Percentiles rank a stretch among this genome's conserved stretches.
These are phyloP conservation scores for Torulaspora microellipsoides DNA, from an alignment of 805 yeast species.

Conservation along the genomic window DNA sequence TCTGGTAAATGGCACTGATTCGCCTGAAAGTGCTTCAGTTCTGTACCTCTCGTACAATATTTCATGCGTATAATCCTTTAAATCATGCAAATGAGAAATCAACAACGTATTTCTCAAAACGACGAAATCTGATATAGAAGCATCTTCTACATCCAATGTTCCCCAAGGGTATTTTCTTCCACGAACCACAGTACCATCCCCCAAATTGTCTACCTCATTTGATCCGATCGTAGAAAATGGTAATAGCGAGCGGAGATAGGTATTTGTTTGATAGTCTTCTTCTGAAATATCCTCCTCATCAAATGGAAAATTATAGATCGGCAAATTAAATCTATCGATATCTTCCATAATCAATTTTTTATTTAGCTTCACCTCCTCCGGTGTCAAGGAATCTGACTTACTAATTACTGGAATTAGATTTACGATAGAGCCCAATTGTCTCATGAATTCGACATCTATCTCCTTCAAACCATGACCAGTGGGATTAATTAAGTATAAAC, in stretches of 20 bases:
- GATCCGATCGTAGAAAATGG: conserved; percentile 73
- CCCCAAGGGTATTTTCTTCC: conserved; percentile 59
- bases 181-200: conserved; percentile 39
- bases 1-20: conserved; percentile 22
- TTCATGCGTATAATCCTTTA: conserved; percentile 86
- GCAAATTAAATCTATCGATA: conserved; percentile 62
- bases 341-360: conserved; percentile 75
- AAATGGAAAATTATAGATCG: conserved; percentile 69
- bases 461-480: conserved; percentile 80
- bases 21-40: conserved; percentile 76
- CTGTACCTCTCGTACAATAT: conserved; percentile 83
- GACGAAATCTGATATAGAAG: conserved; percentile 74
- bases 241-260: conserved; percentile 55
- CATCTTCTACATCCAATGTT: conserved; percentile 59
- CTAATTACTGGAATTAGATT: conserved; percentile 83
- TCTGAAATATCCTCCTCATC: conserved; percentile 51
- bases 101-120: conserved; percentile 73
- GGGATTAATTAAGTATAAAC: conserved; percentile 73
- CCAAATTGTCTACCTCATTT: conserved; percentile 51
- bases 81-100: conserved; percentile 80
- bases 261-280: conserved; percentile 61
- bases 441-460: conserved; percentile 74
- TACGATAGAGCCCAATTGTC: conserved; percentile 69
- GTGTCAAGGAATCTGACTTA: conserved; percentile 81
- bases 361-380: conserved; percentile 68